Evolutionary conservation across 1,284 basidiomycete species (phyloP).

Genomic region (Uromyces viciae-fabae): DNA sequence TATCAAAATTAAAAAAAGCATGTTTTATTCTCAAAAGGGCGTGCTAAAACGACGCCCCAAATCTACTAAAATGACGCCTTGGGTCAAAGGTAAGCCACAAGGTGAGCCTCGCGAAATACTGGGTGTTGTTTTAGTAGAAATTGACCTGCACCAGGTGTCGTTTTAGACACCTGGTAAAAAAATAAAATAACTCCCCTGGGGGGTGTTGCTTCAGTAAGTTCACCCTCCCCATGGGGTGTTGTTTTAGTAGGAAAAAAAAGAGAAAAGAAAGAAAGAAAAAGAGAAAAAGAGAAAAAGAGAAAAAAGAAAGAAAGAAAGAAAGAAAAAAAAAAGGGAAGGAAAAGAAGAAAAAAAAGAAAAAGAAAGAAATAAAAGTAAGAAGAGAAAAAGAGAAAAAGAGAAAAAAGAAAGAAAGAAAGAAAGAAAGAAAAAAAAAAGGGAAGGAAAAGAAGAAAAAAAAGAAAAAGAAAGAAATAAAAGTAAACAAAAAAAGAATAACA

Average conservation of each 20-base stretch:
- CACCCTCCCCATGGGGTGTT: too few species aligned
- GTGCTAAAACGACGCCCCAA: too few species aligned
- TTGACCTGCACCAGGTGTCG: too few species aligned
- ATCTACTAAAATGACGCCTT: too few species aligned
- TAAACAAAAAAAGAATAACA: neutral
- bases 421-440: neutral
- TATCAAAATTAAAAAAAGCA: too few species aligned
- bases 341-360: neutral
- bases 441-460: neutral
- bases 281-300: neutral
- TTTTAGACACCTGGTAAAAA: too few species aligned
- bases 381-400: neutral
- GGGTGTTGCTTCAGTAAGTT: too few species aligned
- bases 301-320: neutral
- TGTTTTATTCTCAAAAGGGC: too few species aligned
- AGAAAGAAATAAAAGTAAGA: neutral
- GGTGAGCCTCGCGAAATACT: too few species aligned
- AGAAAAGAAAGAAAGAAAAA: neutral
- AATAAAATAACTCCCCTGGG: too few species aligned
- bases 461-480: neutral
- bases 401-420: neutral
- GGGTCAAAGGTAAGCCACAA: too few species aligned
- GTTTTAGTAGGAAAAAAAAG: neutral
- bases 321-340: neutral
- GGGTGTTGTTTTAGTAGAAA: too few species aligned